Evolutionary conservation across 495 filamentous ascomycete species (phyloP).

Genomic region (Lasiosphaeria ovina): DNA sequence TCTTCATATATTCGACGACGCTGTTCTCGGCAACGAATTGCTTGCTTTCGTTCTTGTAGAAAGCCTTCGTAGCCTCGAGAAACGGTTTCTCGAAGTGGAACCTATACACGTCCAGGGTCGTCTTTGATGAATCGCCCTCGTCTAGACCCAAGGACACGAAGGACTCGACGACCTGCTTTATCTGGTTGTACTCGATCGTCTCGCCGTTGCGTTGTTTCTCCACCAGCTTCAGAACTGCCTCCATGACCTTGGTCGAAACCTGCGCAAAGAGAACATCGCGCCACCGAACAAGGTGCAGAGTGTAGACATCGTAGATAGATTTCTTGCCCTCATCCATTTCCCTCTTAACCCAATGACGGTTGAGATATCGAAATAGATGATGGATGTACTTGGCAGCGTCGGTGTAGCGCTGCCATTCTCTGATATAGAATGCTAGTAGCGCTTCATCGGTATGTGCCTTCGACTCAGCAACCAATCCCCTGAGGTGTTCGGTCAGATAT

Average conservation of each 20-base stretch:
- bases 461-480: conserved; percentile 62
- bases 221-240: conserved; percentile 87
- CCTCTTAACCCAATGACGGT: conserved; percentile 97
- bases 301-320: conserved; percentile 97
- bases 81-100: conserved; percentile 90
- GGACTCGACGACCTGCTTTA: conserved; percentile 95
- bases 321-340: conserved; percentile 99
- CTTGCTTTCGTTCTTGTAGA: conserved; percentile 90
- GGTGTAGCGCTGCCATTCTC: conserved; percentile 94
- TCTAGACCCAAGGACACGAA: conserved; percentile 96
- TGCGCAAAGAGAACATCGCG: conserved; percentile 81
- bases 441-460: conserved; percentile 83
- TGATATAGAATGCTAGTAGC: conserved; percentile 90
- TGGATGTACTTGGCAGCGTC: conserved; percentile 94
- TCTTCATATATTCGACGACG: conserved; percentile 99
- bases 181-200: conserved; percentile 94
- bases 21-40: conserved; percentile 95
- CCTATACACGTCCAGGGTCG: conserved; percentile 91
- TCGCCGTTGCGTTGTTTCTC: conserved; percentile 98
- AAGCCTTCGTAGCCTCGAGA: conserved; percentile 75
- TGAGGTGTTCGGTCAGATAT: conserved; percentile 77
- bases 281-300: conserved; percentile 92
- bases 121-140: conserved; percentile 87
- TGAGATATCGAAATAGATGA: conserved; percentile 95
- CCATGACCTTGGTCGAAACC: conserved; percentile 88